Percentiles rank a stretch among this genome's conserved stretches.
Evolutionary conservation across 2,329 filamentous ascomycete species (phyloP).

Genomic region (Scedosporium dehoogii): DNA sequence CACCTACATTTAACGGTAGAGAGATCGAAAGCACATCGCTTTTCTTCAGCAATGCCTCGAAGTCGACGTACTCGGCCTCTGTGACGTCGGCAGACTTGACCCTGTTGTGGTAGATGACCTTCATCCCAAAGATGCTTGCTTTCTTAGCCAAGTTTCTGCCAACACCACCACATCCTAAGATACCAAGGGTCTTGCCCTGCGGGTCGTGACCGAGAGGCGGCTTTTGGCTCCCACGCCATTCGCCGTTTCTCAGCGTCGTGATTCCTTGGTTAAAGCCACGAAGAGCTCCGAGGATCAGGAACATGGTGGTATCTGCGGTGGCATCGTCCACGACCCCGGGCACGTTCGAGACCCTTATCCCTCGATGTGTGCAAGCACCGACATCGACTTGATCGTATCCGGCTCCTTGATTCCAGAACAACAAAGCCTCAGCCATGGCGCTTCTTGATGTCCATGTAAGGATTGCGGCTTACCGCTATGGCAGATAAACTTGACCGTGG

Average conservation of each 20-base stretch:
- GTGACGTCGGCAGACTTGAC: background rate
- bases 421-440: background rate
- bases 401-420: conserved; percentile 8
- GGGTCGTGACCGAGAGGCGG: conserved; percentile 50
- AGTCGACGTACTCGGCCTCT: conserved; percentile 27
- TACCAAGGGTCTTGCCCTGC: conserved; percentile 51
- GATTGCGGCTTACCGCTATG: conserved; percentile 19
- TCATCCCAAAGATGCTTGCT: conserved; percentile 44
- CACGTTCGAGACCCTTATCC: conserved; percentile 56
- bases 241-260: conserved; percentile 43
- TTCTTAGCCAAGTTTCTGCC: conserved; percentile 37
- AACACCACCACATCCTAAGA: conserved; percentile 52
- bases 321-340: conserved; percentile 59
- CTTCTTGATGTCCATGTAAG: too few relatives aligned
- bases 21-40: conserved; percentile 47
- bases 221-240: conserved; percentile 46
- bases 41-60: conserved; percentile 41
- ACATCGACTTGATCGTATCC: conserved; percentile 66
- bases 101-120: conserved; percentile 49
- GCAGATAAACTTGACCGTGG: conserved; percentile 29
- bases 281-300: conserved; percentile 59
- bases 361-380: conserved; percentile 41
- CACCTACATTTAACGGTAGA: conserved; percentile 36
- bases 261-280: conserved; percentile 55
- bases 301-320: conserved; percentile 62